phyloP scores from a whole-genome alignment of 495 filamentous ascomycete genomes.

The Aspergillus leporis region DNA sequence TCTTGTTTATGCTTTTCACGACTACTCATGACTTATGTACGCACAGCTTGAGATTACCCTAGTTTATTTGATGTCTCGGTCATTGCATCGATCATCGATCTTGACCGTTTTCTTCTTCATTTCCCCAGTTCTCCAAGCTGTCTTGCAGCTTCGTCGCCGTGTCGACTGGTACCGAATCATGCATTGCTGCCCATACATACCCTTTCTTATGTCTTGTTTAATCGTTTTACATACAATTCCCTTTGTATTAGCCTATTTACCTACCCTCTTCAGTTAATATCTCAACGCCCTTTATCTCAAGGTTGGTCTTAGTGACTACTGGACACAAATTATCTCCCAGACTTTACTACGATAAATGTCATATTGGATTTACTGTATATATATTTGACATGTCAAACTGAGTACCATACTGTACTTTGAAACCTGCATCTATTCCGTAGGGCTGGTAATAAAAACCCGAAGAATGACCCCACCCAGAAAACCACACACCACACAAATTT shows the following conservation, averaged over 20 bases:
- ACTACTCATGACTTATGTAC: slow-evolving; percentile 39
- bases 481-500: neutral
- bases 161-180: slow-evolving; percentile 6
- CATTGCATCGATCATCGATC: slow-evolving; percentile 1
- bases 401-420: neutral
- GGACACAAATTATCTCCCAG: neutral
- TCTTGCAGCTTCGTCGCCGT: neutral
- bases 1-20: slow-evolving; percentile 29
- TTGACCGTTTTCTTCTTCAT: neutral
- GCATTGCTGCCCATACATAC: slow-evolving; percentile 23
- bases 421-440: neutral
- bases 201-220: slow-evolving; percentile 17
- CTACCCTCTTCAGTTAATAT: neutral
- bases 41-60: slow-evolving; percentile 27
- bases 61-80: slow-evolving; percentile 14
- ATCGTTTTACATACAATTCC: slow-evolving; percentile 6
- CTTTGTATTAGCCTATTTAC: slow-evolving; percentile 5
- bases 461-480: neutral
- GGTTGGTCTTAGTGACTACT: slow-evolving; percentile 6
- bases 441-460: neutral
- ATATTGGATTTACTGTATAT: neutral
- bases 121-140: neutral
- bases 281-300: slow-evolving; percentile 10
- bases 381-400: neutral
- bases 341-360: neutral